These are phyloP conservation scores for Volvox reticuliferus DNA, from an alignment of 139 green algal genomes.

Conservation along the genomic window DNA sequence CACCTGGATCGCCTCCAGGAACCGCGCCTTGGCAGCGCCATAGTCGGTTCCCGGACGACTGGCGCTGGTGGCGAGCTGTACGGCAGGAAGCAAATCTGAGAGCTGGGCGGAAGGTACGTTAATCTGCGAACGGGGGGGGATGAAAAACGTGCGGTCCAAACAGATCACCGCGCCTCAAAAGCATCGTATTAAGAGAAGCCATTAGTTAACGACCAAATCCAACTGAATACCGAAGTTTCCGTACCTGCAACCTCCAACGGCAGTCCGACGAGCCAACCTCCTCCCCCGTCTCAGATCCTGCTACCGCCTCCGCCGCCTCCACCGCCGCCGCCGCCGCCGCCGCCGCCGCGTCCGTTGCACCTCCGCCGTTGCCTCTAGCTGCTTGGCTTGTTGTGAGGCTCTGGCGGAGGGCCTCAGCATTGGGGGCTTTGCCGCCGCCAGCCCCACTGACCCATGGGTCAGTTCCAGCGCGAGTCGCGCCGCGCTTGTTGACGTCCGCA, in stretches of 20 bases:
- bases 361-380: no score
- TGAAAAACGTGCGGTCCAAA: neutral
- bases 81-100: slow-evolving; percentile 90
- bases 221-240: neutral
- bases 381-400: no score
- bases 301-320: neutral
- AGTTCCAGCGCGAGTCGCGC: no score
- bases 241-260: slow-evolving; percentile 36
- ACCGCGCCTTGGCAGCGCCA: slow-evolving; percentile 77
- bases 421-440: neutral
- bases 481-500: no score
- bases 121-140: slow-evolving; percentile 40
- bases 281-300: neutral
- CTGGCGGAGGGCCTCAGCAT: no score
- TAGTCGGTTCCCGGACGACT: slow-evolving; percentile 72
- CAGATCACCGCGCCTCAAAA: neutral
- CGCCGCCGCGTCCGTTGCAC: no score
- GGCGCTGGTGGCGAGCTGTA: slow-evolving; percentile 77
- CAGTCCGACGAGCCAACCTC: neutral
- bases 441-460: neutral
- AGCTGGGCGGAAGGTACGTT: slow-evolving; percentile 84
- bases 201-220: no score
- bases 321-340: neutral
- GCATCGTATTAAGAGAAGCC: neutral
- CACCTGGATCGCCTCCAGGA: slow-evolving; percentile 72